Conservation (phyloP, 805 yeast species). For the Teunomyces cretensis region DNA sequence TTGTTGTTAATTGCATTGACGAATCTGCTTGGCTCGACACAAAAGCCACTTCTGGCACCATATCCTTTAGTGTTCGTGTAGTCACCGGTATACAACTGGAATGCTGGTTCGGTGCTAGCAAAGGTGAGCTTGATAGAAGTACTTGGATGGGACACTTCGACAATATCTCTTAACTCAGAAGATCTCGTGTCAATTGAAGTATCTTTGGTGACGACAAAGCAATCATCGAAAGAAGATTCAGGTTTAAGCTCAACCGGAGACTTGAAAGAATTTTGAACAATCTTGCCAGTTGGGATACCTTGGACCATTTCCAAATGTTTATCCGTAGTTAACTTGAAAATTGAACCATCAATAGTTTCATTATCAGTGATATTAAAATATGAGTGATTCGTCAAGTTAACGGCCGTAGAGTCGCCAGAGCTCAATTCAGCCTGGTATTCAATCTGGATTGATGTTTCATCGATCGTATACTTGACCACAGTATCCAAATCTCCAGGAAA, state of each 20-base stretch:
- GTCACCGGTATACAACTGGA: slow-evolving; percentile 66
- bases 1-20: slow-evolving; percentile 51
- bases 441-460: slow-evolving; percentile 38
- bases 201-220: slow-evolving; percentile 45
- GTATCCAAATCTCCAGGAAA: slow-evolving; percentile 60
- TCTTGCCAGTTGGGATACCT: slow-evolving; percentile 48
- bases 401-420: slow-evolving; percentile 43
- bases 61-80: slow-evolving; percentile 38
- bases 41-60: slow-evolving; percentile 52
- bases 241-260: slow-evolving; percentile 17
- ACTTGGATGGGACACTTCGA: slow-evolving; percentile 46
- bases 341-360: slow-evolving; percentile 30
- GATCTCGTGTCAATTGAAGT: slow-evolving; percentile 49
- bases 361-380: slow-evolving; percentile 51
- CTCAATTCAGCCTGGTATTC: slow-evolving; percentile 47
- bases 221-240: slow-evolving; percentile 36
- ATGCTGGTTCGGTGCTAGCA: slow-evolving; percentile 62
- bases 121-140: slow-evolving; percentile 43
- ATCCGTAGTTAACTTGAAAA: slow-evolving; percentile 35
- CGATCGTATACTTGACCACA: slow-evolving; percentile 46
- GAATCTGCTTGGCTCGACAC: slow-evolving; percentile 61
- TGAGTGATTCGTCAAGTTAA: slow-evolving; percentile 62
- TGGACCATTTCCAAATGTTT: slow-evolving; percentile 43
- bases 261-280: slow-evolving; percentile 23
- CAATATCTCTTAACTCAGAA: slow-evolving; percentile 31